Evolutionary conservation across 108 stramenopile genomes (phyloP).

Genomic region (Discostella stelligeroides): DNA sequence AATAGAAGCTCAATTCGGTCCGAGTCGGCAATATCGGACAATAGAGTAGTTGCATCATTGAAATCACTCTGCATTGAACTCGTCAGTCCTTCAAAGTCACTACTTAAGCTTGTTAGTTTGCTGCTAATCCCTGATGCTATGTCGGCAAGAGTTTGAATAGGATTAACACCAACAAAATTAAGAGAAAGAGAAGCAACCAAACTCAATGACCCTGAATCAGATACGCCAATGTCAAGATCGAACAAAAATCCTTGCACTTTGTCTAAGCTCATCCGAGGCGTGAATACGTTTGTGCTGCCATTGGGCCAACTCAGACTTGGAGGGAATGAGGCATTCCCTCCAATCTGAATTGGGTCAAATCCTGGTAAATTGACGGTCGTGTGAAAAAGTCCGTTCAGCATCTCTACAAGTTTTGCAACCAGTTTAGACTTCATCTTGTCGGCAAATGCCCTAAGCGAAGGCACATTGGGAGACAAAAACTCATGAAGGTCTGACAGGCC

Average conservation of each 20-base stretch:
- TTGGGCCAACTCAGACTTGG: not conserved
- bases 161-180: constrained; percentile 15
- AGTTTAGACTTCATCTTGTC: constrained; percentile 11
- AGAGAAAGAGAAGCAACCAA: not conserved
- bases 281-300: not conserved
- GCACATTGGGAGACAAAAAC: constrained; percentile 13
- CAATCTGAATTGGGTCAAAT: not conserved
- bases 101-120: not conserved
- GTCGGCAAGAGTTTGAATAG: constrained; percentile 7
- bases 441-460: constrained; percentile 9
- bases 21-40: constrained; percentile 4
- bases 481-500: constrained; percentile 15
- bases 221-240: constrained; percentile 4
- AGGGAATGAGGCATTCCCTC: not conserved
- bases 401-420: not conserved
- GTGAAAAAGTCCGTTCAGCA: constrained; percentile 12
- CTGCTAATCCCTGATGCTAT: not conserved
- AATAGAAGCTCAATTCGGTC: constrained; percentile 2
- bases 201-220: not conserved
- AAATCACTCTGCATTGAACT: not conserved
- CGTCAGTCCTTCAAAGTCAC: not conserved
- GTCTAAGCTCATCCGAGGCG: not conserved
- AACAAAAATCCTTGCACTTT: constrained; percentile 5
- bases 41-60: not conserved
- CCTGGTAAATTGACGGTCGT: constrained; percentile 10